Base-by-base conservation (phyloP, 179 eudicot genomes). In the Gypsophila paniculata region DNA sequence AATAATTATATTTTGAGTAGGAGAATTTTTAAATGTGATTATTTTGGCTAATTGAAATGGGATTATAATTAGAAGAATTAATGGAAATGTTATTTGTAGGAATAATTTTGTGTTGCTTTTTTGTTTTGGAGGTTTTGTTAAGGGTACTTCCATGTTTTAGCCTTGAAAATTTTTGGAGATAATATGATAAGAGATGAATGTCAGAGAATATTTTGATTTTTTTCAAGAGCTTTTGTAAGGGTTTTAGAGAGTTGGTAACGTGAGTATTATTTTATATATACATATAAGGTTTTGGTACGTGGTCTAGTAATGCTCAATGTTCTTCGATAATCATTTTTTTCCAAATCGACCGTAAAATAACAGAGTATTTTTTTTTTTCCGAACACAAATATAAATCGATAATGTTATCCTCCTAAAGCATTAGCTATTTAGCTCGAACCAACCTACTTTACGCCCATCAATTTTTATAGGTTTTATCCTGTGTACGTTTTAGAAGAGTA, bases 41-140 rank as follows among this genome's bases (percentile, higher is more conserved):
- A 48, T 49, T 52, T 63, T 76, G 61, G 65, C 58, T 65, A 76
- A 72, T 76, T 82, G 74, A 15, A 80, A 19, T 10, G 84, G 77
- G 61, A 80, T 75, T 68, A 76, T 14, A 1, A 78, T 64, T 5
- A 80, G 63, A 14, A 83, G 77, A 6, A 76, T 10, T 22, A 80
- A 21, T 42, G 86, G 82, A 26, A 80, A 48, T 51, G 64, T 71
- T 70, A 80, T 67, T 59, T 80, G 76, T 25, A 81, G 67, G 9
- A 73, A 69, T 12, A 71, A 52, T 64, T 73, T 83, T 57, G 76
- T 62, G 72, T 74, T 76, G 54, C 73, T 52, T 23, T 46, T 79
- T 0, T 52, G 38, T 46, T 71, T 61, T 44, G 73, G 80, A 57
- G 57, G 10, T 74, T 76, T 65, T 19, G 69, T 23, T 65, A 65